phyloP scores from a whole-genome alignment of 2,329 filamentous ascomycete genomes.

The Kalaharituber pfeilii region DNA sequence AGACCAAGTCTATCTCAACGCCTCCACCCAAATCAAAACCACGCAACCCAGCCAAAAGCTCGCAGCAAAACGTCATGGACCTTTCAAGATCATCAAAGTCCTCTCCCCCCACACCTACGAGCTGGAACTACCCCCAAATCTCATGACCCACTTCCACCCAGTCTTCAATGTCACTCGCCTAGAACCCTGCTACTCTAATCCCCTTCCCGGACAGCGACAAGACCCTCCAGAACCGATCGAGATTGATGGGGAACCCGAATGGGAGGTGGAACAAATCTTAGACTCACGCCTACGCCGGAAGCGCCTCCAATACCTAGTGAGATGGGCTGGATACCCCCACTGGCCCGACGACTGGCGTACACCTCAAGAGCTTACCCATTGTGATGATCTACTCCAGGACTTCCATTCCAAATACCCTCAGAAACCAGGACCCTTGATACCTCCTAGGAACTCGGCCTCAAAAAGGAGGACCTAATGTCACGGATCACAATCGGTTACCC shows the following conservation, averaged over 20 bases:
- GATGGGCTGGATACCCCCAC: not conserved
- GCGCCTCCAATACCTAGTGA: not conserved
- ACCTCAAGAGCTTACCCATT: too few species aligned
- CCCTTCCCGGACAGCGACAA: not conserved
- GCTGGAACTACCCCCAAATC: not conserved
- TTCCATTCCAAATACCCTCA: too few species aligned
- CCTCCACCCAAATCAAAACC: conserved; percentile 2
- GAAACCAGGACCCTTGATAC: too few species aligned
- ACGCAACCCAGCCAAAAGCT: conserved; percentile 5
- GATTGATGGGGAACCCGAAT: not conserved
- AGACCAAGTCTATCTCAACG: conserved; percentile 6
- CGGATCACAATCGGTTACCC: too few species aligned
- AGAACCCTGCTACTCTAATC: not conserved
- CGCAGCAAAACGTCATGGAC: conserved; percentile 4
- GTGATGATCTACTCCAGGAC: too few species aligned
- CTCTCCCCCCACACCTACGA: not conserved
- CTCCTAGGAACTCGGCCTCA: too few species aligned
- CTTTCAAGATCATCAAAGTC: not conserved
- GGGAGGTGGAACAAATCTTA: not conserved
- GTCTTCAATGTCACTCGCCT: conserved; percentile 4
- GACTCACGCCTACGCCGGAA: not conserved
- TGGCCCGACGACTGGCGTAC: too few species aligned
- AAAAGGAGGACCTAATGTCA: too few species aligned
- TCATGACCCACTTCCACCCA: conserved; percentile 5
- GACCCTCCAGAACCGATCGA: not conserved